phyloP scores from a whole-genome alignment of 441 rosid genomes.

The Jatropha podagrica region DNA sequence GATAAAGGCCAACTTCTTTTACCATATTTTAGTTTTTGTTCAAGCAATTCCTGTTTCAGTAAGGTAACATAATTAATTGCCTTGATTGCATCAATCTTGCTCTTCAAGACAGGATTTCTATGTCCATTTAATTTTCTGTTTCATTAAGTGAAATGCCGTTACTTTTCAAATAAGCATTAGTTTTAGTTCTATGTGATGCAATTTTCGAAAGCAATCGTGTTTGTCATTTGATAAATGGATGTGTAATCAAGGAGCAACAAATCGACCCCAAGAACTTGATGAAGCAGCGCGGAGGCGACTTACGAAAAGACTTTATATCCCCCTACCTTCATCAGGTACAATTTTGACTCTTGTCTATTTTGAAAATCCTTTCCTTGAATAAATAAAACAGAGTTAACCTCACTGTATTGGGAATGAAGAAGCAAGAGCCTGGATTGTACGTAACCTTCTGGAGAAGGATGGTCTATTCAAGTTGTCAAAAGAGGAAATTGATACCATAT shows the following conservation, averaged over 20 bases:
- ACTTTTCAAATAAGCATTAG: background rate
- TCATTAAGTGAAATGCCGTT: background rate
- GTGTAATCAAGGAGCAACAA: slow-evolving; percentile 77
- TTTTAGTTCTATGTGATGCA: background rate
- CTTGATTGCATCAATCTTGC: background rate
- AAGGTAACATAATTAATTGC: background rate
- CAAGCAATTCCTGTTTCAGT: background rate
- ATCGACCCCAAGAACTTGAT: slow-evolving; percentile 97
- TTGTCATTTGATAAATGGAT: slow-evolving; percentile 1
- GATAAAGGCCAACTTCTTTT: background rate
- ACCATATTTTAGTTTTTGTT: background rate
- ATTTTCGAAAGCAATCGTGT: background rate
- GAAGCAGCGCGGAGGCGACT: slow-evolving; percentile 96
- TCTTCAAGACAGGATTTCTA: background rate
- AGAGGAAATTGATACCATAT: slow-evolving; percentile 64
- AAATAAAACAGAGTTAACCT: slow-evolving; percentile 18
- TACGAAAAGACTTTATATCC: slow-evolving; percentile 87
- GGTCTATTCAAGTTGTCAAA: slow-evolving; percentile 74
- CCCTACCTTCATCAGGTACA: slow-evolving; percentile 89
- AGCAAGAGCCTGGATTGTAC: slow-evolving; percentile 92
- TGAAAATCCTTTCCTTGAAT: slow-evolving; percentile 16
- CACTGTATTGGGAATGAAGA: slow-evolving; percentile 43
- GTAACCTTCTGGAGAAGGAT: slow-evolving; percentile 81
- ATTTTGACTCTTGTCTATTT: slow-evolving; percentile 21
- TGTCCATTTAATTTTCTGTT: background rate